phyloP scores from a whole-genome alignment of 148 eudicot species.

The Rhododendron molle region DNA sequence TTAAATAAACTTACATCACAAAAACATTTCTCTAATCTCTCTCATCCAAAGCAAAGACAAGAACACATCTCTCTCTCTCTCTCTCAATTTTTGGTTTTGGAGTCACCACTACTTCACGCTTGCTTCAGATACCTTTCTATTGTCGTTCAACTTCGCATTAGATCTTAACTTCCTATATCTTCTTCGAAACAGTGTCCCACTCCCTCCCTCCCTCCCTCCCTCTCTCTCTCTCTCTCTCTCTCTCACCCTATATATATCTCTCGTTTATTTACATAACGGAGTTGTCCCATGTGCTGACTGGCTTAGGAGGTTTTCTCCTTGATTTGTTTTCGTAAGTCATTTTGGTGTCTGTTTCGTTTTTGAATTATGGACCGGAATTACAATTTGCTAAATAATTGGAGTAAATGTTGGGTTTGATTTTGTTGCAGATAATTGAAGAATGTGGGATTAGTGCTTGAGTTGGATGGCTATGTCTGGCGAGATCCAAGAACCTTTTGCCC shows the following conservation, averaged over 20 bases:
- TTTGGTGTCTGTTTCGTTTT: background rate
- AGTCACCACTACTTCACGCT: conserved; percentile 22
- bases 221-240: background rate
- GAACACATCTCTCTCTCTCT: background rate
- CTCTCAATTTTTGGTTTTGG: background rate
- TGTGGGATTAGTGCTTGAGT: conserved; percentile 10
- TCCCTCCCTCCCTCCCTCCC: conserved; percentile 1
- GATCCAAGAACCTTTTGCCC: conserved; percentile 42
- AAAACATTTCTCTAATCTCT: background rate
- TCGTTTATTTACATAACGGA: background rate
- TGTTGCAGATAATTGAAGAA: conserved; percentile 3
- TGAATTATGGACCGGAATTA: background rate
- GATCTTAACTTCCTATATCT: background rate
- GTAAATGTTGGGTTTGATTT: background rate
- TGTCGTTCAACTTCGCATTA: conserved; percentile 1
- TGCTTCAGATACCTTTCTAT: conserved; percentile 10
- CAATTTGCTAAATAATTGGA: background rate
- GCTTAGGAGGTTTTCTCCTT: background rate
- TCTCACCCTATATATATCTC: background rate
- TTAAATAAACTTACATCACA: background rate
- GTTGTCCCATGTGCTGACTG: background rate
- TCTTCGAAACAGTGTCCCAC: background rate
- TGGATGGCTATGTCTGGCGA: conserved; percentile 44
- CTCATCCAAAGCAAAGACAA: background rate
- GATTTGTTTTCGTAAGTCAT: background rate